phyloP scores from a whole-genome alignment of 2,329 filamentous ascomycete genomes.

The Pseudogymnoascus sp. region DNA sequence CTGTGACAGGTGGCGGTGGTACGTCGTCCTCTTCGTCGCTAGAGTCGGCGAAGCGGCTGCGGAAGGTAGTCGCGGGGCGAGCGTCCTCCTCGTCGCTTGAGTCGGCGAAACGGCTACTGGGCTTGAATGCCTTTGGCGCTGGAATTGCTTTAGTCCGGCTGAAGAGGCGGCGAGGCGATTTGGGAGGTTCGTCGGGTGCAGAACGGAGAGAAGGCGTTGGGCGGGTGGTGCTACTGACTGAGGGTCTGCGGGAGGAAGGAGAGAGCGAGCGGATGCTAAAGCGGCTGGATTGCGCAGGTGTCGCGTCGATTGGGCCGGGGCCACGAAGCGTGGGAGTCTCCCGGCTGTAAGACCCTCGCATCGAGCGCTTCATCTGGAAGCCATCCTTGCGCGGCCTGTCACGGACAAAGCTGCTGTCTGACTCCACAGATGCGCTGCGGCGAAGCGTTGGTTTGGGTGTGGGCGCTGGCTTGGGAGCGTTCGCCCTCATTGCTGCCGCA shows the following conservation, averaged over 20 bases:
- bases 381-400: constrained; percentile 42
- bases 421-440: constrained; percentile 56
- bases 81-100: constrained; percentile 28
- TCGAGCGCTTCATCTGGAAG: constrained; percentile 63
- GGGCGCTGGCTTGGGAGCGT: background rate
- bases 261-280: constrained; percentile 67
- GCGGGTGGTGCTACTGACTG: constrained; percentile 28
- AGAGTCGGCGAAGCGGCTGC: constrained; percentile 53
- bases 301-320: constrained; percentile 30
- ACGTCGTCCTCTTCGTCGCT: constrained; percentile 49
- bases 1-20: constrained; percentile 22
- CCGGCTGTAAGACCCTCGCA: constrained; percentile 48
- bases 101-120: constrained; percentile 23
- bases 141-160: constrained; percentile 19
- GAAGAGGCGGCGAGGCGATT: constrained; percentile 12
- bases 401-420: constrained; percentile 78
- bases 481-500: constrained; percentile 11
- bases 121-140: background rate
- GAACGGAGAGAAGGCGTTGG: background rate
- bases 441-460: constrained; percentile 31
- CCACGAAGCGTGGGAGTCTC: constrained; percentile 18
- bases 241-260: constrained; percentile 41
- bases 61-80: constrained; percentile 29
- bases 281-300: constrained; percentile 44
- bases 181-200: background rate